Conservation (phyloP, 441 rosid genomes). For the Pelargonium citronellum region DNA sequence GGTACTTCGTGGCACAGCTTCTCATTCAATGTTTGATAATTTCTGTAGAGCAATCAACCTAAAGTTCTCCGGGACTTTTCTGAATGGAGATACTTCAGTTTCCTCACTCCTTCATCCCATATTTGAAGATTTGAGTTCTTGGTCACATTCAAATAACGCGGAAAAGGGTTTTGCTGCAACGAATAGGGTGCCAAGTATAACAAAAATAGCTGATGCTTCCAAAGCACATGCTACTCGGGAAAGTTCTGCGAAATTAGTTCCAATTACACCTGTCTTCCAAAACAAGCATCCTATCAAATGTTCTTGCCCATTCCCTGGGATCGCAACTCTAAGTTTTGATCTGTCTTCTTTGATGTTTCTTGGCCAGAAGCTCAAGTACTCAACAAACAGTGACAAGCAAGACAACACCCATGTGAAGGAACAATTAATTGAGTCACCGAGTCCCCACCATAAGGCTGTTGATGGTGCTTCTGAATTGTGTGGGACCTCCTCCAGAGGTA, state of each 20-base stretch:
- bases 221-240: constrained; percentile 35
- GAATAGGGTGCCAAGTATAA: constrained; percentile 14
- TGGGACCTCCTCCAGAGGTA: constrained; percentile 21
- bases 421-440: constrained; percentile 29
- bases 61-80: constrained; percentile 48
- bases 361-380: constrained; percentile 32
- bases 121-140: constrained; percentile 52
- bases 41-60: constrained; percentile 68
- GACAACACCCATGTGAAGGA: constrained; percentile 25
- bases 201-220: constrained; percentile 34
- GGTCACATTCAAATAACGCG: constrained; percentile 37
- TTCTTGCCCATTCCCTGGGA: constrained; percentile 82
- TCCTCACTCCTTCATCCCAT: constrained; percentile 72
- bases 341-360: constrained; percentile 62
- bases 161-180: constrained; percentile 34
- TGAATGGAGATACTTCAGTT: constrained; percentile 68
- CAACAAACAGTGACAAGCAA: constrained; percentile 29
- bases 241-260: constrained; percentile 24
- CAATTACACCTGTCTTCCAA: constrained; percentile 28
- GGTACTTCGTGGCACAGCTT: constrained; percentile 72
- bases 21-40: constrained; percentile 92
- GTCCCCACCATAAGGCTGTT: constrained; percentile 24
- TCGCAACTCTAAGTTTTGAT: constrained; percentile 70
- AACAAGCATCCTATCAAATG: constrained; percentile 61
- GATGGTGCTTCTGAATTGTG: constrained; percentile 35